A percentile compares a stretch with the other conserved stretches of the same genome.
These are phyloP conservation scores for Fragaria ananassa DNA, from an alignment of 306 rosid genomes.

Conservation along the genomic window DNA sequence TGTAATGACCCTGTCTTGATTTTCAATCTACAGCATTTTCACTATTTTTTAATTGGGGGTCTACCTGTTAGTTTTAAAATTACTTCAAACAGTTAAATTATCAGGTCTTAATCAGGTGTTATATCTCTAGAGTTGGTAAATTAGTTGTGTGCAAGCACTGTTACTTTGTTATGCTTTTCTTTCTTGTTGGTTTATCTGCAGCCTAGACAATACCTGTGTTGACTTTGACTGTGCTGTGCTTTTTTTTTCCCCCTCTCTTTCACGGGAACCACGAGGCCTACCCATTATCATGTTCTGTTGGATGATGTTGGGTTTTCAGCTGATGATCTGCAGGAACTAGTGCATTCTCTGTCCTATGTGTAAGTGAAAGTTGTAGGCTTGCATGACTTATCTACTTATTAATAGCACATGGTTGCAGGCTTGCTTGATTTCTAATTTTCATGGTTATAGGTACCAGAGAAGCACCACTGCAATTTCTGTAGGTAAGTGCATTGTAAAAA, in stretches of 20 bases:
- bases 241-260: background rate
- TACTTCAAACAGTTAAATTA: background rate
- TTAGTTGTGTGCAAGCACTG: background rate
- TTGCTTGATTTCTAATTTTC: background rate
- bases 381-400: background rate
- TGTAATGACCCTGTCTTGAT: background rate
- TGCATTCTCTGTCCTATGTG: slow-evolving; percentile 93
- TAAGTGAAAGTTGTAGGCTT: slow-evolving; percentile 35
- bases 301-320: slow-evolving; percentile 83
- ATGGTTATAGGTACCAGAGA: slow-evolving; percentile 73
- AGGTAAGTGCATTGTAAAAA: slow-evolving; percentile 36
- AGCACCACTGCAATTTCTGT: slow-evolving; percentile 94
- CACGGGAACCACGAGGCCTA: slow-evolving; percentile 91
- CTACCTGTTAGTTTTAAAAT: background rate
- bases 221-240: too few relatives aligned
- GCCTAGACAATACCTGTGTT: background rate
- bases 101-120: background rate
- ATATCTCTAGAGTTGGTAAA: background rate
- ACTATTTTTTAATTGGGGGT: background rate
- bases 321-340: slow-evolving; percentile 86
- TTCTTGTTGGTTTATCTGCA: background rate
- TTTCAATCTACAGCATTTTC: background rate
- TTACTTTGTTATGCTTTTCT: background rate
- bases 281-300: slow-evolving; percentile 78
- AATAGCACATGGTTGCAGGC: background rate